phyloP scores from a whole-genome alignment of 228 moss, liverwort and hornwort species.

The Sphagnum magellanicum region DNA sequence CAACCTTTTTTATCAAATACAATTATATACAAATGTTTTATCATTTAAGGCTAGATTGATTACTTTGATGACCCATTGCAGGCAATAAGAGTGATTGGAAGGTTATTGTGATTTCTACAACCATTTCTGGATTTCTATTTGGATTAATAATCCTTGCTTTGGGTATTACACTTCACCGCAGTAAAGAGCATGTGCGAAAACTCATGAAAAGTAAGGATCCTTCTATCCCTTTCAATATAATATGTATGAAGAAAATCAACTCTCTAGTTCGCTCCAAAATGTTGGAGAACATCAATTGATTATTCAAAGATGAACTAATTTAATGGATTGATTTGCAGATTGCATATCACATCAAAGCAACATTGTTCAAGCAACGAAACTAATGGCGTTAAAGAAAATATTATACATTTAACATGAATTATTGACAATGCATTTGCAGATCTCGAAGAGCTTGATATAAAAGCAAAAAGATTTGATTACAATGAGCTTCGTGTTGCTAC shows the following conservation, averaged over 20 bases:
- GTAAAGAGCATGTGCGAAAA: conserved; percentile 5
- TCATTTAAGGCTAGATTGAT: no score
- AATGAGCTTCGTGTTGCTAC: conserved; percentile 18
- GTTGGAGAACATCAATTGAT: no score
- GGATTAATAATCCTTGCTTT: conserved; percentile 7
- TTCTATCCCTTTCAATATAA: neutral
- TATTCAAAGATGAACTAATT: no score
- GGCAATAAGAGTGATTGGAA: conserved; percentile 5
- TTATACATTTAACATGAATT: neutral
- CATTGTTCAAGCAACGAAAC: no score
- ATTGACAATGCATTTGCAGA: conserved; percentile 3
- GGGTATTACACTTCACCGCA: conserved; percentile 12
- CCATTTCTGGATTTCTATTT: conserved; percentile 3
- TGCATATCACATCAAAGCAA: no score
- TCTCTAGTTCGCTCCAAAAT: no score
- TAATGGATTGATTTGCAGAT: no score
- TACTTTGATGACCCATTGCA: no score
- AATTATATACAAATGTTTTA: no score
- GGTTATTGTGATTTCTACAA: conserved; percentile 6
- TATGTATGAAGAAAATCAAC: no score
- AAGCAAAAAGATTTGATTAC: conserved; percentile 14
- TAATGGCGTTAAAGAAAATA: no score
- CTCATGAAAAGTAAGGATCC: conserved; percentile 13
- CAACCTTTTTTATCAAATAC: no score
- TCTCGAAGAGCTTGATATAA: conserved; percentile 13